Evolutionary conservation across 2,329 filamentous ascomycete genomes (phyloP).

Genomic region (Fusarium nelsonii): DNA sequence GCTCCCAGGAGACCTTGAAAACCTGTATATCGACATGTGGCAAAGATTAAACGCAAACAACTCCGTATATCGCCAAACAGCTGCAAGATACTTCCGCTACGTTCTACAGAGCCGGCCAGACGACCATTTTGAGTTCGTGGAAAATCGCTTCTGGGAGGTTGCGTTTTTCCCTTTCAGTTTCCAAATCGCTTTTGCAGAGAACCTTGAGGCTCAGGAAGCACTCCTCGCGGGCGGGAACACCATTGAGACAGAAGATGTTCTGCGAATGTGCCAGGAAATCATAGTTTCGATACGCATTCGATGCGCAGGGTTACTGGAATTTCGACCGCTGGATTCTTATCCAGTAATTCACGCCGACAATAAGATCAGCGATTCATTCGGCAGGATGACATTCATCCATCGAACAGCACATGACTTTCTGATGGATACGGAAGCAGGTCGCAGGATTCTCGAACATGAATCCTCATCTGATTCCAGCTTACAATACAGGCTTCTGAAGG

Average conservation of each 20-base stretch:
- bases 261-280: fast-evolving
- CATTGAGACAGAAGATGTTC: fast-evolving
- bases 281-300: neutral
- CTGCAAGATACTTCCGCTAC: constrained; percentile 9
- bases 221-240: fast-evolving
- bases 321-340: fast-evolving
- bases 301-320: neutral
- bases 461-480: fast-evolving
- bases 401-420: constrained; percentile 5
- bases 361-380: neutral
- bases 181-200: neutral
- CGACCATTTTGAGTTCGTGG: neutral
- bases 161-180: neutral
- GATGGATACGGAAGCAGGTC: neutral
- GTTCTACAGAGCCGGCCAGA: neutral
- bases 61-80: constrained; percentile 9
- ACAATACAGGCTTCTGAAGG: fast-evolving
- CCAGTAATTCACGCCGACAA: fast-evolving
- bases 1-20: constrained; percentile 5
- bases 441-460: neutral
- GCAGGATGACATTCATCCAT: fast-evolving
- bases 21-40: constrained; percentile 30
- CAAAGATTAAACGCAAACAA: constrained; percentile 6
- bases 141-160: neutral
- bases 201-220: fast-evolving